Base-by-base conservation (phyloP, 2,329 filamentous ascomycete species). In the Fusarium acutatum region DNA sequence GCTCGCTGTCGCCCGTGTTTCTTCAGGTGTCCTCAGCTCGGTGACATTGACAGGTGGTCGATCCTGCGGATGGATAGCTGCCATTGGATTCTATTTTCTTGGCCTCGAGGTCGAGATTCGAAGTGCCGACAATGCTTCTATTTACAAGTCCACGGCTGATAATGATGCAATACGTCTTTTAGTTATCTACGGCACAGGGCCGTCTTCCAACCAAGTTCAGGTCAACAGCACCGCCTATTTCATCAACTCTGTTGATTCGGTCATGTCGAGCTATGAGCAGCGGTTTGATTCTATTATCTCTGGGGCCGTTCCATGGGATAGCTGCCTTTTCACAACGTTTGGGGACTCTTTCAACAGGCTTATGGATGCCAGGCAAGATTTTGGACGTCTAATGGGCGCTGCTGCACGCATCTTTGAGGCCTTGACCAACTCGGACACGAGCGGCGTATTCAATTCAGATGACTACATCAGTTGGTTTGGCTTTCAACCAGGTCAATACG, bases 271-370 rank as follows among this genome's bases (percentile, higher is more conserved):
- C 49, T 2, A 13, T 35, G 34, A 37, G 18, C 24, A 17, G 5
- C 9, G 10, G 2, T 13, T 4, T 3, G 50, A 37, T 28, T 10
- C 0, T 2, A 3, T 53, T 2, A 22, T 53, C 0, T 37, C 18
- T 5, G 50, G 50, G 0, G 5, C 34, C 5, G 0, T 28, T 9
- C n/a, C 1, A 0, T 37, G 49, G 49, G 2, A 1, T 0, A 28
- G 1, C 0, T 53, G 46, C 0, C 32, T 35, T 37, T 12, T 2
- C 1, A 37, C 3, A 0, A 37, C 49, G 0, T 53, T 53, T 8
- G 49, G 32, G 6, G 4, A 7, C 3, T 4, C 12, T 3, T 22
- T 22, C 17, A 0, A 1, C 0, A 1, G 1, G 5, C 49, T 52
- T 11, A 6, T 52, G 2, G 1, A 7, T 1, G n/a, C 49, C 0